Percentiles rank a stretch among this genome's conserved stretches.
Evolutionary conservation across 768 basidiomycete genomes (phyloP).

Genomic region (Coprinopsis marcescibilis): DNA sequence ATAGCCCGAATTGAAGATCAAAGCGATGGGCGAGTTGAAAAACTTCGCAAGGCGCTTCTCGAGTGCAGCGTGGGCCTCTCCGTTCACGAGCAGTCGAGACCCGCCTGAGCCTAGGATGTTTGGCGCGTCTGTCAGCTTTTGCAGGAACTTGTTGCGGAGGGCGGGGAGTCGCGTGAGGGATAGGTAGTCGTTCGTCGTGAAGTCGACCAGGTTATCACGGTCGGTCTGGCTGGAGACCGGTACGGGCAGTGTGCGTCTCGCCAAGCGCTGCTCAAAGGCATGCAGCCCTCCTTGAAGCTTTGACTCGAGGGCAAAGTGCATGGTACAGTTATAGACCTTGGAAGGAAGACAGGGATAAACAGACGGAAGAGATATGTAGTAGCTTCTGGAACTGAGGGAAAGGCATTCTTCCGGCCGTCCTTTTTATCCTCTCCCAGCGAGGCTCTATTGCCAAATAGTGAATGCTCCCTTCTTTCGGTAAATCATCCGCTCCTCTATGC

Average conservation of each 20-base stretch:
- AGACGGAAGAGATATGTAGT: no score
- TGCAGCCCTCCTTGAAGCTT: no score
- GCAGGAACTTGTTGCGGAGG: slow-evolving; percentile 56
- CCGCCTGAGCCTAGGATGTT: slow-evolving; percentile 81
- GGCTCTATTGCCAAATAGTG: no score
- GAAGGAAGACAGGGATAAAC: no score
- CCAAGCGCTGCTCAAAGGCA: slow-evolving; percentile 54
- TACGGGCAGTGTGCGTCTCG: slow-evolving; percentile 72
- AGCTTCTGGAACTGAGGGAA: no score
- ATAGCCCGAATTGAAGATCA: slow-evolving; percentile 90
- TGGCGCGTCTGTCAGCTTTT: slow-evolving; percentile 41
- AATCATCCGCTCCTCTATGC: no score
- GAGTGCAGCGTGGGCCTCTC: slow-evolving; percentile 60
- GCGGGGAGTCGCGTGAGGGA: slow-evolving; percentile 59
- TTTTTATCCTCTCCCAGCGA: no score
- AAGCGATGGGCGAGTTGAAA: slow-evolving; percentile 51
- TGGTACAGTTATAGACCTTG: no score
- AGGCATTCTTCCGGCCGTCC: no score
- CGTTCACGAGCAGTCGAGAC: slow-evolving; percentile 80
- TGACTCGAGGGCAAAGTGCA: no score
- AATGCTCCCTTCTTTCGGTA: no score
- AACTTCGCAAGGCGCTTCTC: slow-evolving; percentile 64
- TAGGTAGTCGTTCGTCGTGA: slow-evolving; percentile 92
- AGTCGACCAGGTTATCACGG: slow-evolving; percentile 41
- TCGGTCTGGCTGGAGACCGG: no score